Percentiles rank a stretch among this genome's conserved stretches.
Conservation (phyloP, 2,329 filamentous ascomycete species). For the Epichloe brachyelytri region DNA sequence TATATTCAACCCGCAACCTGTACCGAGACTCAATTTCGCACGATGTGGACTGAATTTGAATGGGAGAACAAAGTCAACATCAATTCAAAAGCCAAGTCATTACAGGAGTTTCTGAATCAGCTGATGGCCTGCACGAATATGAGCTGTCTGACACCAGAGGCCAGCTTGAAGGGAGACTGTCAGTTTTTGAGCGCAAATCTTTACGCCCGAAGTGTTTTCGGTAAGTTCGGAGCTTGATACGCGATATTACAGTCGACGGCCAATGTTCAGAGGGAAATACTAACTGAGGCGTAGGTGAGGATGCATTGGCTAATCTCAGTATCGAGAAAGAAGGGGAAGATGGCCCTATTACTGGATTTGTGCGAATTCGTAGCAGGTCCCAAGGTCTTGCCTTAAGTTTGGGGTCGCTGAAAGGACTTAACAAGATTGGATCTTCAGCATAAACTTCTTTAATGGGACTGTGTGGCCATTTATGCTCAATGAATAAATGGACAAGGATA, state of each 20-base stretch:
- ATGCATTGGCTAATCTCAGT: conserved; percentile 90
- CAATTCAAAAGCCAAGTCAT: conserved; percentile 86
- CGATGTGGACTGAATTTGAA: conserved; percentile 99
- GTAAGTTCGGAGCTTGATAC: conserved; percentile 44
- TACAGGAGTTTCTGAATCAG: conserved; percentile 84
- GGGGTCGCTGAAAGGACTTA: conserved; percentile 87
- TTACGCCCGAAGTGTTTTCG: conserved; percentile 93
- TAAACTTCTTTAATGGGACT: conserved; percentile 6
- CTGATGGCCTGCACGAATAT: conserved; percentile 98
- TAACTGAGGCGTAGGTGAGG: conserved; percentile 60
- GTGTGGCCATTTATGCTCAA: not conserved
- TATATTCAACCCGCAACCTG: conserved; percentile 97
- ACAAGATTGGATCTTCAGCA: conserved; percentile 50
- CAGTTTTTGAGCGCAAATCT: conserved; percentile 96
- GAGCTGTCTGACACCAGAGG: conserved; percentile 93
- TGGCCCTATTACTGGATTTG: conserved; percentile 91
- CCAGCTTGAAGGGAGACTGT: conserved; percentile 91
- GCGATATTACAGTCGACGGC: not conserved
- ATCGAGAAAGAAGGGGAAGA: conserved; percentile 96
- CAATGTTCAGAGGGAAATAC: not conserved
- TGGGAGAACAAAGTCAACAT: conserved; percentile 99
- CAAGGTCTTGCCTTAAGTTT: conserved; percentile 90
- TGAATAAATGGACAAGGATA: not conserved
- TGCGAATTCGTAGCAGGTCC: conserved; percentile 92
- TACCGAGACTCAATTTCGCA: conserved; percentile 95